These are phyloP conservation scores for Phytomonas francai DNA, from an alignment of 208 protist genomes.

Conservation along the genomic window DNA sequence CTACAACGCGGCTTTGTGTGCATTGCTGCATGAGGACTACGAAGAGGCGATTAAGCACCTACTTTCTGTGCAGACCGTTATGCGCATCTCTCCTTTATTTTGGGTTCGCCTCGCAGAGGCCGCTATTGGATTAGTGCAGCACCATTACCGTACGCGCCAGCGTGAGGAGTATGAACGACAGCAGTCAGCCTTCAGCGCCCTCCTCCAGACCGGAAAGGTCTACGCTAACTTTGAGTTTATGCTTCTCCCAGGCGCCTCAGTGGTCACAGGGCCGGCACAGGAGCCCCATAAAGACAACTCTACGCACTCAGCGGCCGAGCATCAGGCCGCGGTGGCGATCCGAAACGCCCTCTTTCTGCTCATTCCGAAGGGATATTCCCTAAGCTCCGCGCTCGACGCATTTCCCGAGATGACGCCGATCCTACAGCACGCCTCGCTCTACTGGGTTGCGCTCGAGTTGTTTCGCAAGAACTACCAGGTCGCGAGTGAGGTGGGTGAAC, in stretches of 20 bases:
- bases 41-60: constrained; percentile 64
- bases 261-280: constrained; percentile 29
- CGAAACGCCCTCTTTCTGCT: constrained; percentile 82
- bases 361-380: constrained; percentile 50
- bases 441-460: constrained; percentile 72
- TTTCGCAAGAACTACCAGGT: constrained; percentile 68
- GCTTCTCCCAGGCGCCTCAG: constrained; percentile 57
- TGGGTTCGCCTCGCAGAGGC: constrained; percentile 83
- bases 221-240: constrained; percentile 77
- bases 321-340: constrained; percentile 42
- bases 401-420: constrained; percentile 52
- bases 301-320: constrained; percentile 26
- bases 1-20: constrained; percentile 83
- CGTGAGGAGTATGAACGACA: constrained; percentile 66
- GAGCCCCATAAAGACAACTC: constrained; percentile 14
- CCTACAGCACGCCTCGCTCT: constrained; percentile 68
- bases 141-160: constrained; percentile 18
- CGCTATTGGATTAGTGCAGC: constrained; percentile 50
- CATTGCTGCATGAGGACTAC: constrained; percentile 69
- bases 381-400: constrained; percentile 40
- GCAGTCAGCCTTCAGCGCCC: constrained; percentile 49
- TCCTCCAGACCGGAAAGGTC: constrained; percentile 61
- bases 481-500: constrained; percentile 53
- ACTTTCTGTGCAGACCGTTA: constrained; percentile 60
- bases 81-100: constrained; percentile 68